Percentiles rank a stretch among this genome's conserved stretches.
Evolutionary conservation across 352 stramenopile species (phyloP).

Genomic region (Pythium aristosporum): DNA sequence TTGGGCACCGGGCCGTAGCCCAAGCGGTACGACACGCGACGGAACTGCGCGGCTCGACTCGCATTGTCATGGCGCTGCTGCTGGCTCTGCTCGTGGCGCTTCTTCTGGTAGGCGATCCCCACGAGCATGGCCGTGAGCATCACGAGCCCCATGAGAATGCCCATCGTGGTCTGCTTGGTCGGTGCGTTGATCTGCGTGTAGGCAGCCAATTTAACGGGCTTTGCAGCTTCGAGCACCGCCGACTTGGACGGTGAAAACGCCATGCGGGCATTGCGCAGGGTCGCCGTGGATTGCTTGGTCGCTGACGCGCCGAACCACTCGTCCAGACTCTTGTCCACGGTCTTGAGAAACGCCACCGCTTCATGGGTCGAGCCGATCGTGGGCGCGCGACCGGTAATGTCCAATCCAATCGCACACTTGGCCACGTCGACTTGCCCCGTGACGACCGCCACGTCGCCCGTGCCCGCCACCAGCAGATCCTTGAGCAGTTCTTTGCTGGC

Average conservation of each 20-base stretch:
- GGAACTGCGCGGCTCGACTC: slow-evolving; percentile 65
- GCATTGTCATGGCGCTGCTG: slow-evolving; percentile 54
- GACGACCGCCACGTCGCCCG: slow-evolving; percentile 13
- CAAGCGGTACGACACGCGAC: slow-evolving; percentile 74
- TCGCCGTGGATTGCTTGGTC: slow-evolving; percentile 23
- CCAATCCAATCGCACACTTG: slow-evolving; percentile 26
- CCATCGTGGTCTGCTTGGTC: slow-evolving; percentile 57
- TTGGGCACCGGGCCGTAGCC: slow-evolving; percentile 32
- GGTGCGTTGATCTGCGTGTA: slow-evolving; percentile 37
- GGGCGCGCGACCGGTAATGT: slow-evolving; percentile 20
- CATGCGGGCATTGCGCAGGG: slow-evolving; percentile 40
- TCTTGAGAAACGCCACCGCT: slow-evolving; percentile 40
- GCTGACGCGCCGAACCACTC: slow-evolving; percentile 26
- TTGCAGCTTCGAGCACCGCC: background rate
- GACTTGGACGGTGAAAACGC: slow-evolving; percentile 23
- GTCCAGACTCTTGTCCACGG: slow-evolving; percentile 42
- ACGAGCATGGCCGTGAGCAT: slow-evolving; percentile 67
- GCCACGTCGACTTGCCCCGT: slow-evolving; percentile 7
- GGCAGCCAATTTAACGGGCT: background rate
- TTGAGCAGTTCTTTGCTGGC: slow-evolving; percentile 10
- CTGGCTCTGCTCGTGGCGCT: slow-evolving; percentile 55
- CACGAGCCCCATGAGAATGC: slow-evolving; percentile 53
- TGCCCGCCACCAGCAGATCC: slow-evolving; percentile 9
- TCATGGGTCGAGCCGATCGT: slow-evolving; percentile 14
- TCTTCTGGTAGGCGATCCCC: slow-evolving; percentile 53